Evolutionary conservation across 495 filamentous ascomycete species (phyloP).

Genomic region (Penicillium mononematosum): DNA sequence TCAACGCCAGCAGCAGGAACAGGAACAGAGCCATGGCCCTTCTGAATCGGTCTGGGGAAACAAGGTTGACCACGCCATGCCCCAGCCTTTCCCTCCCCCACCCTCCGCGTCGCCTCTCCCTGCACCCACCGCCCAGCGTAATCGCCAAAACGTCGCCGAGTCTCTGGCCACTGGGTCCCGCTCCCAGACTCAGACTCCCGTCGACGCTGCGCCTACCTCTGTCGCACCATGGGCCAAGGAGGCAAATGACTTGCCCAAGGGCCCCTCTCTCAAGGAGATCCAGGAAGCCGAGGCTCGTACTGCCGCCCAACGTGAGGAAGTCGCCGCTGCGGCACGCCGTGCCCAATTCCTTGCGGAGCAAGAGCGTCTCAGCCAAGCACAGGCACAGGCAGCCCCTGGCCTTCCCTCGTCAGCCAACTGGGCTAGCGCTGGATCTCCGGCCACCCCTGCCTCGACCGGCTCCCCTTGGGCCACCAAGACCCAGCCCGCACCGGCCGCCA

Average conservation of each 20-base stretch:
- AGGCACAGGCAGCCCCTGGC: conserved; percentile 60
- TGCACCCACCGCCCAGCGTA: conserved; percentile 82
- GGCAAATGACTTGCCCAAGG: conserved; percentile 70
- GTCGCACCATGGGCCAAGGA: conserved; percentile 96
- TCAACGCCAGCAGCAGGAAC: conserved; percentile 59
- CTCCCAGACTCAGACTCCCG: conserved; percentile 72
- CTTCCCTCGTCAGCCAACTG: conserved; percentile 88
- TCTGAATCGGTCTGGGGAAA: conserved; percentile 56
- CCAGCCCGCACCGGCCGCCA: conserved; percentile 41
- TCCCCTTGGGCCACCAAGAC: conserved; percentile 67
- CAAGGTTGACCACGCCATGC: conserved; percentile 61
- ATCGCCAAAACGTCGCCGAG: conserved; percentile 78
- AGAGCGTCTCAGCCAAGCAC: conserved; percentile 71
- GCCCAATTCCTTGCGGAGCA: conserved; percentile 67
- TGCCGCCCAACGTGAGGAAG: conserved; percentile 86
- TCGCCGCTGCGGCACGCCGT: conserved; percentile 76
- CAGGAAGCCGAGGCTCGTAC: conserved; percentile 92
- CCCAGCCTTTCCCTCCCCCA: conserved; percentile 74
- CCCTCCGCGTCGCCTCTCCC: conserved; percentile 76
- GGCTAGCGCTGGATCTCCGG: conserved; percentile 71
- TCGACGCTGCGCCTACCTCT: conserved; percentile 60
- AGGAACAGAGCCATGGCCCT: conserved; percentile 41
- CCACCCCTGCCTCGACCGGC: conserved; percentile 49
- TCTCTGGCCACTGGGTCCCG: conserved; percentile 68
- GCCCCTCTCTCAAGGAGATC: conserved; percentile 93